Conservation (phyloP, 75 land plant species). For the Pseudotsuga menziesii region DNA sequence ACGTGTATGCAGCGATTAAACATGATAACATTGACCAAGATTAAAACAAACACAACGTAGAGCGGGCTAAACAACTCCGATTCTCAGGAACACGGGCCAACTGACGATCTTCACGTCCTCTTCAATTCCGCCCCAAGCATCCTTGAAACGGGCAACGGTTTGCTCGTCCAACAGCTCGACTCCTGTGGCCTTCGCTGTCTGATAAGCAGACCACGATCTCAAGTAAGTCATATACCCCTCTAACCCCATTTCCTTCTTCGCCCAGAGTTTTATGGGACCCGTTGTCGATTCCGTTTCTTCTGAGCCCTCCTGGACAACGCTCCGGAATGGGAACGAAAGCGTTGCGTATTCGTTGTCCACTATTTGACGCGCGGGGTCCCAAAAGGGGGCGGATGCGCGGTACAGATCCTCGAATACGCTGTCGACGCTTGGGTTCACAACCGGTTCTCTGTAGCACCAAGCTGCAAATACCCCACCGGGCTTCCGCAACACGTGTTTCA, state of each 20-base stretch:
- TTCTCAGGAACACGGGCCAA: slow-evolving; percentile 45
- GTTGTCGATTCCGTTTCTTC: slow-evolving; percentile 30
- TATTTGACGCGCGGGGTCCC: slow-evolving; percentile 32
- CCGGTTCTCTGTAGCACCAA: slow-evolving; percentile 58
- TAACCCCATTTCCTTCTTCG: slow-evolving; percentile 34
- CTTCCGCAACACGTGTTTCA: slow-evolving; percentile 36
- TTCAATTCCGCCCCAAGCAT: slow-evolving; percentile 55
- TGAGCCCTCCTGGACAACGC: slow-evolving; percentile 3
- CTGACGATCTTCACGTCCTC: slow-evolving; percentile 21
- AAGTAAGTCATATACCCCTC: slow-evolving; percentile 35
- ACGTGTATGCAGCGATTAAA: too few species aligned
- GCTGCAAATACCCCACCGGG: slow-evolving; percentile 74
- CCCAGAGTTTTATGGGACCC: slow-evolving; percentile 47
- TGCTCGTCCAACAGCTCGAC: slow-evolving; percentile 50
- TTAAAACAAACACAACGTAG: too few species aligned
- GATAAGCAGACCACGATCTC: slow-evolving; percentile 63
- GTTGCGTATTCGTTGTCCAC: slow-evolving; percentile 39
- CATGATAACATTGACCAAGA: too few species aligned
- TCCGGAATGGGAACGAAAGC: slow-evolving; percentile 61
- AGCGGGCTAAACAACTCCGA: slow-evolving; percentile 17
- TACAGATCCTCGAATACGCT: slow-evolving; percentile 12
- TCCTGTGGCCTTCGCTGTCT: slow-evolving; percentile 55
- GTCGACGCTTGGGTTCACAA: slow-evolving; percentile 38
- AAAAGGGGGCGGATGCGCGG: slow-evolving; percentile 17
- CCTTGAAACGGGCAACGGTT: slow-evolving; percentile 29